Conservation (phyloP, 2,329 filamentous ascomycete species). For the Neopestalotiopsis clavispora region DNA sequence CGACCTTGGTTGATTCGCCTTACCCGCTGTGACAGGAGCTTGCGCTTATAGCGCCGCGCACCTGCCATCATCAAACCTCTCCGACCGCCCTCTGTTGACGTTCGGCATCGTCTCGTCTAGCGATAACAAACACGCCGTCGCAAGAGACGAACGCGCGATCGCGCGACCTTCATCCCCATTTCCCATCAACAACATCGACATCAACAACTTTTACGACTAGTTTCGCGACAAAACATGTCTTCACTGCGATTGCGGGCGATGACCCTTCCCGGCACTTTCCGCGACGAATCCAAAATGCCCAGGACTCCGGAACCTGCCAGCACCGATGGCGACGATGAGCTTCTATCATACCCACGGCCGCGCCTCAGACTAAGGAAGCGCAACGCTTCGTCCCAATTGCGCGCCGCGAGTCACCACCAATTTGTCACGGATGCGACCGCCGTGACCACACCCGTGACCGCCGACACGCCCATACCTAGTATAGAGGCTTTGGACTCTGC, state of each 20-base stretch:
- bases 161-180: background rate
- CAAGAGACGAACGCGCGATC: background rate
- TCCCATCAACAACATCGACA: background rate
- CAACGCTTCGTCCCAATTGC: conserved; percentile 51
- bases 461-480: conserved; percentile 67
- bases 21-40: background rate
- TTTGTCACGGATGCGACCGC: conserved; percentile 70
- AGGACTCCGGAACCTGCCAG: conserved; percentile 59
- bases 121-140: background rate
- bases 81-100: background rate
- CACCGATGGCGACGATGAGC: conserved; percentile 39
- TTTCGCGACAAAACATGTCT: conserved; percentile 41
- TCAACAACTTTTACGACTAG: too few relatives aligned
- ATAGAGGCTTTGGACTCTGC: conserved; percentile 58
- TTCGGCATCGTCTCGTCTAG: background rate
- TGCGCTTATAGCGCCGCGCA: background rate
- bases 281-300: conserved; percentile 42
- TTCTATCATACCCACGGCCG: conserved; percentile 54
- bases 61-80: background rate
- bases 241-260: conserved; percentile 50
- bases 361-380: conserved; percentile 62
- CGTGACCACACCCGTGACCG: conserved; percentile 36
- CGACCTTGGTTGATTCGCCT: conserved; percentile 1
- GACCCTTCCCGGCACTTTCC: conserved; percentile 49
- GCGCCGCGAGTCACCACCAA: conserved; percentile 66